Evolutionary conservation across 2,329 filamentous ascomycete species (phyloP).

Genomic region (Fusarium ambrosium): DNA sequence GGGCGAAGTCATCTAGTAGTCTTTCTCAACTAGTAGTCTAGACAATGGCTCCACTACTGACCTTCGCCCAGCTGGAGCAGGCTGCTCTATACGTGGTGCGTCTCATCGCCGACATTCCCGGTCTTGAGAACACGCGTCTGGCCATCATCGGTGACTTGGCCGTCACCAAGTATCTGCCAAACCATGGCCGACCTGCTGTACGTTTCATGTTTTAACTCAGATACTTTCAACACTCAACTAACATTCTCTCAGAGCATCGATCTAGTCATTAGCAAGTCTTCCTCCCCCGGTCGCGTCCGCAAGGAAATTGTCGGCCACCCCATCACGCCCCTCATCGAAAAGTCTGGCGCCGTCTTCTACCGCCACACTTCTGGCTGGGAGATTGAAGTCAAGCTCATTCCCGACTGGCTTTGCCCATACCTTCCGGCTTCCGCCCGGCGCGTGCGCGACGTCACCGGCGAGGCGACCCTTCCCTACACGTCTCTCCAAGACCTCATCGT

Average conservation of each 20-base stretch:
- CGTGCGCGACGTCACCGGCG: constrained; percentile 37
- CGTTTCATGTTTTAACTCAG: neutral
- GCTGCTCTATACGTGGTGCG: constrained; percentile 88
- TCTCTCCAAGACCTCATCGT: constrained; percentile 47
- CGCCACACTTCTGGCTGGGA: constrained; percentile 45
- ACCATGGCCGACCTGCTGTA: constrained; percentile 35
- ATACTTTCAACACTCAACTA: neutral
- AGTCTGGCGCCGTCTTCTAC: constrained; percentile 44
- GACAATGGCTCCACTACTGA: constrained; percentile 44
- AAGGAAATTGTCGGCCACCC: constrained; percentile 49
- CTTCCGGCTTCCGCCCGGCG: constrained; percentile 44
- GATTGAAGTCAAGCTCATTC: constrained; percentile 48
- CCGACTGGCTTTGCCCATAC: constrained; percentile 49
- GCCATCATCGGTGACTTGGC: constrained; percentile 47
- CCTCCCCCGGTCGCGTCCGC: constrained; percentile 47
- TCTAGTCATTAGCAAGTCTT: constrained; percentile 48
- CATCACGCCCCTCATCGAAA: constrained; percentile 47
- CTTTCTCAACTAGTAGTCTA: constrained; percentile 36
- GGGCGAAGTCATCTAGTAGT: constrained; percentile 36
- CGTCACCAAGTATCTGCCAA: constrained; percentile 45
- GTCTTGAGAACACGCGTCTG: constrained; percentile 47
- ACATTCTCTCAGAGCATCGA: constrained; percentile 45
- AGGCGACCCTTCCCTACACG: constrained; percentile 42
- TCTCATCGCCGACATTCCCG: constrained; percentile 73
- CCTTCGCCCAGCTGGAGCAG: constrained; percentile 69